Conservation (phyloP, 106 monocot genomes). For the Ottelia alismoides region DNA sequence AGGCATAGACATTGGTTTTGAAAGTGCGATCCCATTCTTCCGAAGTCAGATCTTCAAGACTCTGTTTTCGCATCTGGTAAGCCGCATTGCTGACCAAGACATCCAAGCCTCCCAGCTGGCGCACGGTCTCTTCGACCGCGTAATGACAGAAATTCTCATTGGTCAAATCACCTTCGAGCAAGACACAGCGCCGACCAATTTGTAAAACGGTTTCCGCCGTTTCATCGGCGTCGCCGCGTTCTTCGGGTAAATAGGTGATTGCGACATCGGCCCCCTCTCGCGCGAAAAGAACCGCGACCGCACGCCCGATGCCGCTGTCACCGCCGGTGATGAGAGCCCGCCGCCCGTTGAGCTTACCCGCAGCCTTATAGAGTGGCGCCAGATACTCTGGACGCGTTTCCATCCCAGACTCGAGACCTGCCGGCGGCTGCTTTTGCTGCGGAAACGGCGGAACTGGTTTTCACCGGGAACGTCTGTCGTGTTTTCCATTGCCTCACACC, state of each 20-base stretch:
- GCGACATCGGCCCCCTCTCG: slow-evolving; percentile 8
- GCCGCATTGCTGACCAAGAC: background rate
- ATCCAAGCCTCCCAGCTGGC: background rate
- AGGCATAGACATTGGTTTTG: background rate
- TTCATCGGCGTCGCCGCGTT: slow-evolving; percentile 1
- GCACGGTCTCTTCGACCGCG: background rate
- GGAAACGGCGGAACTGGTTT: background rate
- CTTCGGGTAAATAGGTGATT: background rate
- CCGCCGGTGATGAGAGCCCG: slow-evolving; percentile 7
- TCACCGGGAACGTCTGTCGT: no score
- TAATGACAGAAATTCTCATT: background rate
- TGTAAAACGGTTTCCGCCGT: background rate
- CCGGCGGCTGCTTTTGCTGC: background rate
- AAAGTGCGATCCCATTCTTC: background rate
- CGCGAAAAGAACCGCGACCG: slow-evolving; percentile 3
- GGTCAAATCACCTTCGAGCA: background rate
- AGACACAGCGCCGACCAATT: background rate
- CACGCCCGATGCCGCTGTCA: slow-evolving; percentile 6
- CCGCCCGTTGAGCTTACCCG: background rate
- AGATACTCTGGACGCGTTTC: background rate
- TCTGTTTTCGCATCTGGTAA: background rate
- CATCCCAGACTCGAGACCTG: background rate
- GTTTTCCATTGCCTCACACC: no score
- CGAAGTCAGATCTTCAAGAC: background rate
- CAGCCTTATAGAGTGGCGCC: background rate